These are phyloP conservation scores for Metschnikowia henanensis DNA, from an alignment of 805 yeast genomes.

Conservation along the genomic window DNA sequence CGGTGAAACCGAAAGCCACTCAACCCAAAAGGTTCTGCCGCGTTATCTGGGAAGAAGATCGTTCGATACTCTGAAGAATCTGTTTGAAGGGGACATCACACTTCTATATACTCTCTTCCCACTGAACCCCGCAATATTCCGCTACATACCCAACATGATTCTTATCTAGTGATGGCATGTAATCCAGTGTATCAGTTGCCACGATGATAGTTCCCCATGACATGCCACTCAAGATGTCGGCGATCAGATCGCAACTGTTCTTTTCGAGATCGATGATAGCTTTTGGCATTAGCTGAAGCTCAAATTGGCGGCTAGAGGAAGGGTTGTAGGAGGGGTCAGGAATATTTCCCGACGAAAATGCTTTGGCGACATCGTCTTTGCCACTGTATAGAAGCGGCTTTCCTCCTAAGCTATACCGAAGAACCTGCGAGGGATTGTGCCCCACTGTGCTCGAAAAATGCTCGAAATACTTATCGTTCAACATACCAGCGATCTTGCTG, in stretches of 20 bases:
- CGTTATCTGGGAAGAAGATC: no score
- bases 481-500: slow-evolving; percentile 45
- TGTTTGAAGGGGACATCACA: neutral
- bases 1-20: no score
- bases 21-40: no score
- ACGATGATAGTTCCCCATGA: slow-evolving; percentile 96
- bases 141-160: slow-evolving; percentile 76
- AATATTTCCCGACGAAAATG: slow-evolving; percentile 40
- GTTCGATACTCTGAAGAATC: no score
- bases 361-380: slow-evolving; percentile 52
- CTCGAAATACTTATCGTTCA: slow-evolving; percentile 79
- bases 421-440: slow-evolving; percentile 82
- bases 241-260: slow-evolving; percentile 29
- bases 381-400: slow-evolving; percentile 72
- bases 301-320: slow-evolving; percentile 62
- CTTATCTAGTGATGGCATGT: slow-evolving; percentile 53
- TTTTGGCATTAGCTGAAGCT: slow-evolving; percentile 93
- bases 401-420: slow-evolving; percentile 82
- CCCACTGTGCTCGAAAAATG: slow-evolving; percentile 73
- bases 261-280: slow-evolving; percentile 78
- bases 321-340: slow-evolving; percentile 67
- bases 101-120: slow-evolving; percentile 54
- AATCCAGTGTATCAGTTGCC: slow-evolving; percentile 72
- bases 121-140: slow-evolving; percentile 83
- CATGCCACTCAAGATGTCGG: slow-evolving; percentile 71